Base-by-base conservation (phyloP, 2,329 filamentous ascomycete species). In the Colletotrichum siamense region DNA sequence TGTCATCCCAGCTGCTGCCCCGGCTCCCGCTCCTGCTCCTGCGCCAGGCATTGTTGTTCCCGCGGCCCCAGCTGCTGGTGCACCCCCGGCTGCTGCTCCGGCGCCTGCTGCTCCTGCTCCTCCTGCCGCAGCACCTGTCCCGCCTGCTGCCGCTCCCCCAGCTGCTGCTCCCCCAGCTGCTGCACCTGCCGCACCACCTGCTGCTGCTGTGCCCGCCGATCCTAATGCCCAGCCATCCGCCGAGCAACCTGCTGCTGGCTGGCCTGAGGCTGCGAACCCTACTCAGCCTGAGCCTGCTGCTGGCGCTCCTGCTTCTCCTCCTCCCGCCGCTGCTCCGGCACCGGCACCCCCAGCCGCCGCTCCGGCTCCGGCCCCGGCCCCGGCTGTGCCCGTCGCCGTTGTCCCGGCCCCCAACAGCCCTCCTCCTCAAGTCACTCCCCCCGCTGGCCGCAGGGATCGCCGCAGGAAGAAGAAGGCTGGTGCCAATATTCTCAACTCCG, bases 401-500 rank as follows among this genome's bases (percentile, higher is more conserved):
- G 61, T 57, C 22, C 36, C 68, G 12, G 49, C 61, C 24, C 59
- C 67, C 28, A 30, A 34, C 32, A 69, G 26, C 4, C 69, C 73
- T n/a, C 73, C 73, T 32, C 62, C 73, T 64, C 57, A 76, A 39
- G 13, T 76, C 26, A 64, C 64, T 1, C 28, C 67, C n/a, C 24
- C 57, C 24, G 7, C 70, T 49, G 59, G 63, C 32, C 70, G 73
- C 22, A 68, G 59, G 59, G 67, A 70, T 39, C 36, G 15, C 3
- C 68, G 63, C 55, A 66, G 44, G 55, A 76, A 69, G 73, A 76
- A 76, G 73, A 34, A 69, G 71, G 62, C 65, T 10, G 16, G 16
- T 16, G 44, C 26, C 44, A 30, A n/a, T 30, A 24, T 24, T 6
- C 24, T 68, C 28, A 30, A 34, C n/a, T 49, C n/a, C 22, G 65